Evolutionary conservation across 2,329 filamentous ascomycete species (phyloP).

Genomic region (Fusarium acutatum): DNA sequence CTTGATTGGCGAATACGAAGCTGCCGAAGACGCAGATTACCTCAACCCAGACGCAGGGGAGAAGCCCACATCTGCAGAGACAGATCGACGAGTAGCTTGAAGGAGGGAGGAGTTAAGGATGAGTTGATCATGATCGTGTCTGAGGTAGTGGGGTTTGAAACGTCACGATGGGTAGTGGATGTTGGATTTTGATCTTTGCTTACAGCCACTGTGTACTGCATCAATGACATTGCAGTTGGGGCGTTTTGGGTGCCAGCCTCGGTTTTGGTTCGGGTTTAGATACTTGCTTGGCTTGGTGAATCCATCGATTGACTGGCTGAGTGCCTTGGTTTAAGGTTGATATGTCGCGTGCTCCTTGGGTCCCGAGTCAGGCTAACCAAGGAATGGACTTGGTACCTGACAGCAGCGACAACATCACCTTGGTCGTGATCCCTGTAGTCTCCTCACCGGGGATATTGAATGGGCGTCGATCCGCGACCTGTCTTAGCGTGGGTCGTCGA

Average conservation of each 20-base stretch:
- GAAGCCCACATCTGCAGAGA: conserved; percentile 61
- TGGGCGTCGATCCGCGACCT: conserved; percentile 15
- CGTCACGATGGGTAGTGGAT: conserved; percentile 23
- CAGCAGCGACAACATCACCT: not conserved
- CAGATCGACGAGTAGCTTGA: conserved; percentile 59
- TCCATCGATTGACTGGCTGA: not conserved
- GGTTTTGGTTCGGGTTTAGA: conserved; percentile 15
- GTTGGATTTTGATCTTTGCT: conserved; percentile 30
- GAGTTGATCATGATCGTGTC: not conserved
- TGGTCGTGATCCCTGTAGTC: conserved; percentile 9
- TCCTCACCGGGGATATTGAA: not conserved
- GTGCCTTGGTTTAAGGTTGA: conserved; percentile 6
- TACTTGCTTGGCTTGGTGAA: not conserved
- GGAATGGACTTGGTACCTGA: conserved; percentile 13
- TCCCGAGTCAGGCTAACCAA: conserved; percentile 12
- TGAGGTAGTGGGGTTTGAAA: conserved; percentile 7
- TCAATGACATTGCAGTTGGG: not conserved
- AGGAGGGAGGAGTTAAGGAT: not conserved
- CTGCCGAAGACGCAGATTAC: conserved; percentile 90
- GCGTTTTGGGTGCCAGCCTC: conserved; percentile 31
- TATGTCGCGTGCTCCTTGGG: not conserved
- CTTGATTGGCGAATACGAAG: conserved; percentile 93
- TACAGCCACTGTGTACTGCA: conserved; percentile 5
- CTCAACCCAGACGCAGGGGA: conserved; percentile 75
- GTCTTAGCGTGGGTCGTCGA: not conserved